Evolutionary conservation across 306 rosid species (phyloP).

Genomic region (Hippophae rhamnoides): DNA sequence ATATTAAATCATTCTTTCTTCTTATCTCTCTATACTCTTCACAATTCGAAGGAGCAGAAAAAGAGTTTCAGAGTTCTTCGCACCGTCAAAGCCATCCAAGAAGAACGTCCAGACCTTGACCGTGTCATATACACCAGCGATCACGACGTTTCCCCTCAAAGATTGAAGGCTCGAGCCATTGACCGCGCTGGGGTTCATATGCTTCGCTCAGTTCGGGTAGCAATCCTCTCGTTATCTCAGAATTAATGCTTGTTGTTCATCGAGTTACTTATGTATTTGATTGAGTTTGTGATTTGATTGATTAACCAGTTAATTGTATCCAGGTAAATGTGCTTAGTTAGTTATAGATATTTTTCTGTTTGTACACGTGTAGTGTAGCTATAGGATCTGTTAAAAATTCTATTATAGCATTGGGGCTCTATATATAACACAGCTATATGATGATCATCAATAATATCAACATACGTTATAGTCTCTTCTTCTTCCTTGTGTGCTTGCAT

Average conservation of each 20-base stretch:
- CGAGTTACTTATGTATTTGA: neutral
- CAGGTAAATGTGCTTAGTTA: no score
- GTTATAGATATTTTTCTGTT: no score
- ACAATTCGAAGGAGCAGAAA: no score
- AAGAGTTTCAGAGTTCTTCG: constrained; percentile 1
- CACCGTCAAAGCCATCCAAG: constrained; percentile 76
- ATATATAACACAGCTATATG: no score
- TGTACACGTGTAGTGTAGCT: no score
- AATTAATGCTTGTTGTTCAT: neutral
- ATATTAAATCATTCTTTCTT: no score
- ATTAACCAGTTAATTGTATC: neutral
- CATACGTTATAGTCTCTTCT: no score
- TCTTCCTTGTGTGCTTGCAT: no score
- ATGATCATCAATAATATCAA: no score
- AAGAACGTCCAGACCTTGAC: constrained; percentile 42
- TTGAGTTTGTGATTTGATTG: neutral
- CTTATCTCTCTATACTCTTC: no score
- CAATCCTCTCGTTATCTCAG: neutral
- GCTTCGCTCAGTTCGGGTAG: constrained; percentile 46
- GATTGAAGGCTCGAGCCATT: constrained; percentile 47
- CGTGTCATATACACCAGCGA: constrained; percentile 81
- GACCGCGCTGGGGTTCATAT: constrained; percentile 80
- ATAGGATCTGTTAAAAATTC: no score
- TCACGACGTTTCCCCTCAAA: constrained; percentile 67
- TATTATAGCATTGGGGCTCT: no score